Base-by-base conservation (phyloP, 306 rosid genomes). In the Ochetophila trinervis region DNA sequence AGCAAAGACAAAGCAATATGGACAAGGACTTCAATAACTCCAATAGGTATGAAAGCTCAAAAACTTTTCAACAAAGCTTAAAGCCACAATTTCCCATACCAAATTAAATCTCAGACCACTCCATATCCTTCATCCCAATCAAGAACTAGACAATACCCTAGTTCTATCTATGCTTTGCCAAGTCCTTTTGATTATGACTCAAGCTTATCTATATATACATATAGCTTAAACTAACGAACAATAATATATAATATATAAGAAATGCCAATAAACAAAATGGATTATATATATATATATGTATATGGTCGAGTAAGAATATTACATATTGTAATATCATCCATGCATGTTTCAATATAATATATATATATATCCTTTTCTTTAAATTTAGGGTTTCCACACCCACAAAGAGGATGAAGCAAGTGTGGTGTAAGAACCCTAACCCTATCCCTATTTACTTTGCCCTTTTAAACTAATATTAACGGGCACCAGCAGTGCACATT, bases 401-500 rank as follows among this genome's bases (percentile, higher is more conserved):
- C 49, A 45, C 16, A 45, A 40, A 48, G 49, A 34, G 72, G 66
- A 78, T 66, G 82, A 80, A 78, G 53, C 20, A 49, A 49, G 20
- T 16, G 53, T 16, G 13, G 20, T 15, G 15, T 7, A 15, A 49
- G 74, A 83, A 79, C 81, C 82, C 83, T 73, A 83, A 80, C 78
- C 86, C 82, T 68, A 76, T 68, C 8, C 36, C 12, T 20, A 2
- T 22, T 4, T 6, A 18, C 32, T 34, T 51, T 35, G 47, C 16
- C 50, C 49, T 18, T 22, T 47, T 53, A 54, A 9, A n/a, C 13
- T 6, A 44, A 53, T 18, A 16, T 18, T 49, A 49, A 49, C n/a
- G n/a, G n/a, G n/a, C 53, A 16, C 12, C 14, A 40, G 10, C 3
- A 9, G 0, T 40, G 45, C 12, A 8, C 45, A 8, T 12, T 40